Evolutionary conservation across 441 rosid species (phyloP).

Genomic region (Iberis amara): DNA sequence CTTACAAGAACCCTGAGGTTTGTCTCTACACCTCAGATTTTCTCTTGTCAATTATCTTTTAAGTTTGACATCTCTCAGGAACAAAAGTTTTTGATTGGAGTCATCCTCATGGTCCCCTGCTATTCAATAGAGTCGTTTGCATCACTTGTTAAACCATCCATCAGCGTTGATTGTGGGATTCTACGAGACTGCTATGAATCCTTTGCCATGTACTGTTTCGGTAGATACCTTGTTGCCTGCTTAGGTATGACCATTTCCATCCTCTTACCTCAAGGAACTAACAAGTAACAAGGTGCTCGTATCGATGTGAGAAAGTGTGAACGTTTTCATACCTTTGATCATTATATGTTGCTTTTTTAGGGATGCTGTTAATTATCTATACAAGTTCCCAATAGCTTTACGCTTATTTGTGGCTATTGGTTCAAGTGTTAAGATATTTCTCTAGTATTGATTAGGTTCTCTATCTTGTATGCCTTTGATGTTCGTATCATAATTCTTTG

Average conservation of each 20-base stretch:
- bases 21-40: not conserved
- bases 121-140: conserved; percentile 93
- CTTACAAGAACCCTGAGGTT: conserved; percentile 98
- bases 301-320: not conserved
- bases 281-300: too few relatives aligned
- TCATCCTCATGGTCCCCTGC: conserved; percentile 97
- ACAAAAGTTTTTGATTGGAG: conserved; percentile 94
- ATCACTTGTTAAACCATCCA: conserved; percentile 81
- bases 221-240: conserved; percentile 99
- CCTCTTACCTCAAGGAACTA: conserved; percentile 15
- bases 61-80: conserved; percentile 47
- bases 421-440: not conserved
- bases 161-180: conserved; percentile 84
- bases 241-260: conserved; percentile 53
- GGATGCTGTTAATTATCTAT: conserved; percentile 2
- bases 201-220: conserved; percentile 99
- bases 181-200: conserved; percentile 98
- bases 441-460: conserved; percentile 5
- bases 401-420: not conserved
- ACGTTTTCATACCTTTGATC: not conserved
- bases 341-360: not conserved
- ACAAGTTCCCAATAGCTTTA: not conserved
- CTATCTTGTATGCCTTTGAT: conserved; percentile 18
- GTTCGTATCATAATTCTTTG: conserved; percentile 1
- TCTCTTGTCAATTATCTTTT: not conserved